These are phyloP conservation scores for Mortierella sp. DNA, from an alignment of 371 early-diverging fungal species.

Conservation along the genomic window DNA sequence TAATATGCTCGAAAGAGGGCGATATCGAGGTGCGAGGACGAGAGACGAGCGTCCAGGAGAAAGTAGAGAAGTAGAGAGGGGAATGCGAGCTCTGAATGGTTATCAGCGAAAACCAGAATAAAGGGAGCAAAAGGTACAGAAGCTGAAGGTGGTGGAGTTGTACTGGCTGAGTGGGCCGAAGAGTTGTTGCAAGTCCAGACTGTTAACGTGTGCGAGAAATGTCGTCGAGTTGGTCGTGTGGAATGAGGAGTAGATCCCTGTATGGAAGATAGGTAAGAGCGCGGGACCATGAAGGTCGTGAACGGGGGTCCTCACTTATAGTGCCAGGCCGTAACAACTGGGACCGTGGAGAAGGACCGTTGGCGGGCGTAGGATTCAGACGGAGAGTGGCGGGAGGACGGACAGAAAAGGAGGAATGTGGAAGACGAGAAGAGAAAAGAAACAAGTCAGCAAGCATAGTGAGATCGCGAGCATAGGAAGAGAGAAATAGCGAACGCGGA, in stretches of 20 bases:
- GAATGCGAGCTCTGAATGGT: too few relatives aligned
- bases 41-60: too few relatives aligned
- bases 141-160: neutral
- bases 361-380: neutral
- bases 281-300: constrained; percentile 15
- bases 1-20: neutral
- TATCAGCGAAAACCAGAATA: too few relatives aligned
- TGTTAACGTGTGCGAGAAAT: neutral
- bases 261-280: neutral
- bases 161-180: too few relatives aligned
- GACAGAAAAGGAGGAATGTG: too few relatives aligned
- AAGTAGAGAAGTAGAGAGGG: too few relatives aligned
- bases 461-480: neutral
- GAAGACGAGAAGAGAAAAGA: neutral
- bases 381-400: neutral
- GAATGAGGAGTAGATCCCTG: constrained; percentile 1
- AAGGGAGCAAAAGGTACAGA: neutral
- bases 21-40: neutral
- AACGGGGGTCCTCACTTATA: constrained; percentile 3
- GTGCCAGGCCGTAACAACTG: neutral
- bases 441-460: neutral
- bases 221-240: neutral
- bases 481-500: neutral
- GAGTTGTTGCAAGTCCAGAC: too few relatives aligned
- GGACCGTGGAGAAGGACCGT: neutral